Evolutionary conservation across 108 stramenopile genomes (phyloP).

Genomic region (Cyclostephanos invisitatus): DNA sequence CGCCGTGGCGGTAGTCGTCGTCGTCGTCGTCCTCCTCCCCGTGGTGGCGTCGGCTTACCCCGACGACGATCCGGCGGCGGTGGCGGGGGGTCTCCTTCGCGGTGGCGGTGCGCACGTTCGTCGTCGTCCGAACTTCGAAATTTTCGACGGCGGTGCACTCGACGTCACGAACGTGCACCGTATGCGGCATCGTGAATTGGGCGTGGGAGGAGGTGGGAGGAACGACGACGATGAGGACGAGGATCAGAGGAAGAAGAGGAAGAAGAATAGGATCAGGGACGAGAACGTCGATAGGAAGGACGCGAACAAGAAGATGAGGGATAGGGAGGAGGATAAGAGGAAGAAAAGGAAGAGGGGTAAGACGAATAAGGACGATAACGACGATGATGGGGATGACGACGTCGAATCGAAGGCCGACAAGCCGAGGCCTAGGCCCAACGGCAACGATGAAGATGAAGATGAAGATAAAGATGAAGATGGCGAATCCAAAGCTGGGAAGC

Average conservation of each 20-base stretch:
- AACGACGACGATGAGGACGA: background rate
- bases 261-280: background rate
- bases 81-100: too few relatives aligned
- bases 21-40: too few relatives aligned
- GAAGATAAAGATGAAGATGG: background rate
- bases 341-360: background rate
- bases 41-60: too few relatives aligned
- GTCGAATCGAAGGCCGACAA: background rate
- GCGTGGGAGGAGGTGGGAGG: background rate
- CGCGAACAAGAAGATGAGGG: background rate
- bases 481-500: background rate
- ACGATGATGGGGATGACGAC: background rate
- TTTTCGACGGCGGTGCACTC: background rate
- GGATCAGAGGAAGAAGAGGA: background rate
- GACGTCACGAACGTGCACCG: background rate
- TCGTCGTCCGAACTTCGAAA: too few relatives aligned
- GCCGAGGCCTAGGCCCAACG: too few relatives aligned
- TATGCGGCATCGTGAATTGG: background rate
- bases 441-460: background rate
- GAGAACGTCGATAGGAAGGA: background rate
- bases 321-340: background rate
- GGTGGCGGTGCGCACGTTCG: too few relatives aligned
- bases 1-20: too few relatives aligned
- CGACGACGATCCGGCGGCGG: too few relatives aligned
- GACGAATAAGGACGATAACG: background rate